Percentiles rank a stretch among this genome's conserved stretches.
These are phyloP conservation scores for Graphium sp. DNA, from an alignment of 2,329 filamentous ascomycete species.

Conservation along the genomic window DNA sequence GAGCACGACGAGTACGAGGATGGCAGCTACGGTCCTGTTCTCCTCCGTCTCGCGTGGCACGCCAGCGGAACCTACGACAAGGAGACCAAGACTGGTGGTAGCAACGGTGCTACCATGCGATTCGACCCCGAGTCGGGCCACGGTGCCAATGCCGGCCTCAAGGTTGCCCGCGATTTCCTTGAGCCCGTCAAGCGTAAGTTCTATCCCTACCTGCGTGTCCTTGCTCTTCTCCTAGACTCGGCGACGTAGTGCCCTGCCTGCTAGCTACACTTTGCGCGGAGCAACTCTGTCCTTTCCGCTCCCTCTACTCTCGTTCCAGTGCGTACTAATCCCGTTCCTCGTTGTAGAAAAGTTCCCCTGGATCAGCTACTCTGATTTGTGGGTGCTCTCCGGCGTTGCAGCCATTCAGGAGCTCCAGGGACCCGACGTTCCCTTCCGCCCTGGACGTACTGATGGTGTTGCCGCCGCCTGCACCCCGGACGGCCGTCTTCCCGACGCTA, in stretches of 20 bases:
- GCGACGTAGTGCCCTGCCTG: no score
- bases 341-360: constrained; percentile 68
- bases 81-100: constrained; percentile 74
- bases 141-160: constrained; percentile 84
- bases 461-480: constrained; percentile 79
- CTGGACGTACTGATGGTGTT: constrained; percentile 70
- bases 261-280: no score
- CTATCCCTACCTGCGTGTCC: no score
- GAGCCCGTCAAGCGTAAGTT: constrained; percentile 69
- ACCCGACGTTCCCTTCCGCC: constrained; percentile 72
- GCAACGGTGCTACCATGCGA: constrained; percentile 94
- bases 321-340: no score
- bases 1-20: constrained; percentile 94
- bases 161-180: constrained; percentile 77
- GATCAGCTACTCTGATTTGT: constrained; percentile 93
- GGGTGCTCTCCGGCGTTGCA: constrained; percentile 75
- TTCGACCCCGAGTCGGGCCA: constrained; percentile 80
- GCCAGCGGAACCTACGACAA: constrained; percentile 83
- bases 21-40: constrained; percentile 84
- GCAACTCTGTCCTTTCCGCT: no score
- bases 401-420: constrained; percentile 94
- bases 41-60: constrained; percentile 88
- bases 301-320: no score
- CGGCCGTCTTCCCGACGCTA: constrained; percentile 67
- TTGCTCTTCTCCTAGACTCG: no score